Evolutionary conservation across 179 eudicot genomes (phyloP).

Genomic region (Patellifolia procumbens): DNA sequence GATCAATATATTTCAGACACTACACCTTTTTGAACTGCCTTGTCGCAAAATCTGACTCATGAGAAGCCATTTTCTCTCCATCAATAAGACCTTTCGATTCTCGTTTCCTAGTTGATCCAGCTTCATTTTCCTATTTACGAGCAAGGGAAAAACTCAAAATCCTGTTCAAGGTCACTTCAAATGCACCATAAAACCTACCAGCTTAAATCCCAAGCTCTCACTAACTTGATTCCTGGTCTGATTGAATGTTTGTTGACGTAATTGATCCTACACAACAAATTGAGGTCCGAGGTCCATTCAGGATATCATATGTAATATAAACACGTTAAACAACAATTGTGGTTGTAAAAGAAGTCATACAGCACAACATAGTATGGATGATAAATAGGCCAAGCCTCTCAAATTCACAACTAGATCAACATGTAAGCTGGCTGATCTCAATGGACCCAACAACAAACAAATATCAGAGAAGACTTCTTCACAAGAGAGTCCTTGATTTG

Average conservation of each 20-base stretch:
- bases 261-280: constrained; percentile 28
- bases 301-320: constrained; percentile 4
- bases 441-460: neutral
- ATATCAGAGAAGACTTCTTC: neutral
- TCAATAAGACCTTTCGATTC: constrained; percentile 8
- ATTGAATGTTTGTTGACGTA: constrained; percentile 22
- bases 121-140: constrained; percentile 15
- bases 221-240: constrained; percentile 19
- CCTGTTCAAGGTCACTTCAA: neutral
- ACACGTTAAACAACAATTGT: neutral
- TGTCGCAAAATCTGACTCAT: constrained; percentile 8
- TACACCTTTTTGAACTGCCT: constrained; percentile 26
- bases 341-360: neutral
- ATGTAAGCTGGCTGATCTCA: constrained; percentile 4
- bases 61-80: constrained; percentile 25
- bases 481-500: neutral
- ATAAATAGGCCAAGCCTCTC: neutral
- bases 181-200: constrained; percentile 21
- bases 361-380: neutral
- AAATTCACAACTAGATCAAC: neutral
- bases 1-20: neutral
- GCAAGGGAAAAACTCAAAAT: neutral
- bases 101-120: constrained; percentile 4
- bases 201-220: constrained; percentile 14
- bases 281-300: neutral